Evolutionary conservation across 768 basidiomycete genomes (phyloP).

Genomic region (Phaeolepiota aurea): DNA sequence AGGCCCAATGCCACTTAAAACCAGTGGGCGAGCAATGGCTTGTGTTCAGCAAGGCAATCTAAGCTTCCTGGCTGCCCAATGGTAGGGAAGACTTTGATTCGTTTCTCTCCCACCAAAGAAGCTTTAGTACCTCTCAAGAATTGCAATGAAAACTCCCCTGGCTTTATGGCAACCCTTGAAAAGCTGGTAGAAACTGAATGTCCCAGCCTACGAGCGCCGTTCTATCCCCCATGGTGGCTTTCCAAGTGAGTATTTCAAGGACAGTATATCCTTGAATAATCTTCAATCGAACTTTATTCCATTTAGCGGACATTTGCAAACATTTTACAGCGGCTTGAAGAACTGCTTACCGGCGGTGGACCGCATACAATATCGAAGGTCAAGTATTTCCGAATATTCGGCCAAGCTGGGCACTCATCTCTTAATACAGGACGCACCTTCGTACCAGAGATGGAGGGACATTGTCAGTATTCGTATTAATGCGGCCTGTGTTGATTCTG

Average conservation of each 20-base stretch:
- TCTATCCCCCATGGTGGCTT: conserved; percentile 22
- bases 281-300: neutral
- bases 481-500: neutral
- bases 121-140: no score
- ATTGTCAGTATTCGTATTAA: conserved; percentile 21
- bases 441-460: conserved; percentile 38
- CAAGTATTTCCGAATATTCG: neutral
- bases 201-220: conserved; percentile 14
- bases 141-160: no score
- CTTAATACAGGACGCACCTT: conserved; percentile 20
- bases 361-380: conserved; percentile 32
- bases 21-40: no score
- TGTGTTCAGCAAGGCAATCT: no score
- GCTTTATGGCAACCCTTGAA: no score
- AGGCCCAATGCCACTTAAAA: no score
- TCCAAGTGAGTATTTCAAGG: conserved; percentile 10
- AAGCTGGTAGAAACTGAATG: conserved; percentile 15
- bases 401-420: neutral
- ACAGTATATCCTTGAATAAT: neutral
- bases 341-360: conserved; percentile 36
- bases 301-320: conserved; percentile 37
- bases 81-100: no score
- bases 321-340: conserved; percentile 29
- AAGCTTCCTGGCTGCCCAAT: no score
- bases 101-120: no score